phyloP scores from a whole-genome alignment of 495 filamentous ascomycete species.

The Penicillium pulvis region DNA sequence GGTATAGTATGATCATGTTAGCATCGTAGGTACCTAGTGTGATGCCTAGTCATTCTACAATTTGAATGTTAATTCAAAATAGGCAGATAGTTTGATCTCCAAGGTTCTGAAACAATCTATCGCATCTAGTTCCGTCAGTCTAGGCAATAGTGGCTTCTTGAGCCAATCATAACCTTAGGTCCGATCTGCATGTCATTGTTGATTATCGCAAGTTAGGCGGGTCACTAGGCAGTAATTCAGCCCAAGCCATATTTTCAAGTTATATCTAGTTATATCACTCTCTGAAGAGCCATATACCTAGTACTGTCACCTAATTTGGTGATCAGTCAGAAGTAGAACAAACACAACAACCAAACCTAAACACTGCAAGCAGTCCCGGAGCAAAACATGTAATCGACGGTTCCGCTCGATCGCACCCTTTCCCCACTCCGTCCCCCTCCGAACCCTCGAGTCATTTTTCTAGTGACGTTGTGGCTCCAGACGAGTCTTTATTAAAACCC shows the following conservation, averaged over 20 bases:
- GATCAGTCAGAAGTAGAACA: background rate
- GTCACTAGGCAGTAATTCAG: background rate
- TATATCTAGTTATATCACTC: too few species aligned
- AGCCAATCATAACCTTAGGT: background rate
- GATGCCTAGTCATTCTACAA: too few species aligned
- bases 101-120: background rate
- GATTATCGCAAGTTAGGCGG: background rate
- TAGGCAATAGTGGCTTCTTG: background rate
- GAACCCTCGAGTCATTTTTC: constrained; percentile 16
- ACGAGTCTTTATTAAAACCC: constrained; percentile 8
- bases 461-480: constrained; percentile 23
- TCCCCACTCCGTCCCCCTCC: constrained; percentile 25
- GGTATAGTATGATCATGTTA: too few species aligned
- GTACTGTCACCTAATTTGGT: background rate
- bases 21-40: background rate
- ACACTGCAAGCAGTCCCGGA: background rate
- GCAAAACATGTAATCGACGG: constrained; percentile 1
- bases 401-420: constrained; percentile 14
- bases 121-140: background rate
- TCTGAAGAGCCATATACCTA: too few species aligned
- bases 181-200: background rate
- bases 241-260: background rate
- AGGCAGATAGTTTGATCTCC: too few species aligned
- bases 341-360: background rate
- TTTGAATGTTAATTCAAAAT: too few species aligned